A percentile compares a stretch with the other conserved stretches of the same genome.
Evolutionary conservation across 2,329 filamentous ascomycete species (phyloP).

Genomic region (Botrytis pseudocinerea): DNA sequence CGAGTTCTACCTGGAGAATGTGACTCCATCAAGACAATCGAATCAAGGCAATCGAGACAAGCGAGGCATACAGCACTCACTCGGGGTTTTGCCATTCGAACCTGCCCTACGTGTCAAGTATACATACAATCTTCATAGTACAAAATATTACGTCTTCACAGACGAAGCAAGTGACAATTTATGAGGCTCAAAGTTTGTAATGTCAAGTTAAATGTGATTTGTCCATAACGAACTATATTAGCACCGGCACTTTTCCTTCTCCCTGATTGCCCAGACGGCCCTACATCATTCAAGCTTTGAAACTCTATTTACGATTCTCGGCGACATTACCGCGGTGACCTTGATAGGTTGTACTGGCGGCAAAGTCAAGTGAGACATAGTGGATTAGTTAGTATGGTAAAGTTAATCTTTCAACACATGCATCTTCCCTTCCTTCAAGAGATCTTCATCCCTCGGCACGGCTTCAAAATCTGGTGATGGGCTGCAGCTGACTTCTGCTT

Average conservation of each 20-base stretch:
- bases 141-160: not conserved
- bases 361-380: not conserved
- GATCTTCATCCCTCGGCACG: not conserved
- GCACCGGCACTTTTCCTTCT: not conserved
- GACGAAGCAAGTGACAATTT: not conserved
- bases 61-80: not conserved
- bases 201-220: not conserved
- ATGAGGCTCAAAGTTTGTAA: not conserved
- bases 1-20: not conserved
- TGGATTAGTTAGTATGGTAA: not conserved
- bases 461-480: not conserved
- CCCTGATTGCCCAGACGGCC: not conserved
- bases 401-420: not conserved
- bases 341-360: not conserved
- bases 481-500: constrained; percentile 19
- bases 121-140: too few relatives aligned
- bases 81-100: not conserved
- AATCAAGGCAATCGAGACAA: too few relatives aligned
- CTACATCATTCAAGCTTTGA: not conserved
- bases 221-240: not conserved
- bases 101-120: not conserved
- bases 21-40: not conserved
- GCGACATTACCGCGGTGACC: not conserved
- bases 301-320: constrained; percentile 5
- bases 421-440: not conserved